These are phyloP conservation scores for Ustilago hordei DNA, from an alignment of 1,284 basidiomycete genomes.

Conservation along the genomic window DNA sequence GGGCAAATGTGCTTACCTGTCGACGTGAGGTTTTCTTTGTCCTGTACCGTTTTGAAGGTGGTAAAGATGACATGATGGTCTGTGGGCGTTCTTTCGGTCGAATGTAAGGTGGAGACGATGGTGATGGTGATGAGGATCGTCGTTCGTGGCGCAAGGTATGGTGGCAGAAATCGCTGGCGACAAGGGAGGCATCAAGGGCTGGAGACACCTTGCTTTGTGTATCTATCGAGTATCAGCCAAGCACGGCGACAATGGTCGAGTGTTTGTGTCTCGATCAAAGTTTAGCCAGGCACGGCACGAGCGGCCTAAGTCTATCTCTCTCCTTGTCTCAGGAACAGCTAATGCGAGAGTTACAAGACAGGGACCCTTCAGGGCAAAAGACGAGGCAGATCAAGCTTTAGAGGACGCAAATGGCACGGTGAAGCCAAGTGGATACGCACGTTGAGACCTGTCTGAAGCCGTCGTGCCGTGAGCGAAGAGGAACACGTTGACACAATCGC, in stretches of 20 bases:
- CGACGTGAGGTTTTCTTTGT: neutral
- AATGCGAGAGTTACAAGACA: neutral
- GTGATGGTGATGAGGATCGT: neutral
- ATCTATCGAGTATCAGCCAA: neutral
- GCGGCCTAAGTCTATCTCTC: too few species aligned
- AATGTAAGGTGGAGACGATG: neutral
- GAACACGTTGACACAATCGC: neutral
- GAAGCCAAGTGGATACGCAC: neutral
- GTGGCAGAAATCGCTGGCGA: neutral
- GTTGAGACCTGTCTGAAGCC: neutral
- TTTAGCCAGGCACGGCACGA: too few species aligned
- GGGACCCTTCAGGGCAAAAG: neutral
- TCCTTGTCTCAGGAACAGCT: neutral
- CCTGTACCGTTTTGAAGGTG: neutral
- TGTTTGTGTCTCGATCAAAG: too few species aligned
- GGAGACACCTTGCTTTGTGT: neutral
- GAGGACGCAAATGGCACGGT: neutral
- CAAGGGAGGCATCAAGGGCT: neutral
- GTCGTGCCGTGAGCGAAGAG: neutral
- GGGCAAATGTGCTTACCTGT: neutral
- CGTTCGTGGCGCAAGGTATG: neutral
- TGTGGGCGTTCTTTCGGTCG: neutral
- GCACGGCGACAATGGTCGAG: neutral
- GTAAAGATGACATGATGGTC: neutral
- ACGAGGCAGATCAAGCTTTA: neutral